Percentiles rank a stretch among this genome's conserved stretches.
Conservation (phyloP, 2,329 filamentous ascomycete genomes). For the Aspergillus terreus region DNA sequence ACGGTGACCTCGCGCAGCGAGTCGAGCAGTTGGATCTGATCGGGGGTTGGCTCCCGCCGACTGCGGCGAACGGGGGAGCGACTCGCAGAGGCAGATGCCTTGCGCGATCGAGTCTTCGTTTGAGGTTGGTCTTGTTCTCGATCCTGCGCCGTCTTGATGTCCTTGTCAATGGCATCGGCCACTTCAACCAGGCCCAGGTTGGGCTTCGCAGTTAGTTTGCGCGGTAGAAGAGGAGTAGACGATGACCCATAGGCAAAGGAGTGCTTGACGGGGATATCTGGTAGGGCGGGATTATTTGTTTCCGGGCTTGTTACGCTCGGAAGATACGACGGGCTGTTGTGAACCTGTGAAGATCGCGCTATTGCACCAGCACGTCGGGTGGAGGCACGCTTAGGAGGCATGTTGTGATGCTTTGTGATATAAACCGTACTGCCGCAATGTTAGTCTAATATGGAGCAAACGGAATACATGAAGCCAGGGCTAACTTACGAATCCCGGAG, state of each 20-base stretch:
- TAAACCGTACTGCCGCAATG: too few relatives aligned
- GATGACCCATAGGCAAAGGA: constrained; percentile 41
- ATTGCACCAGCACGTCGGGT: constrained; percentile 14
- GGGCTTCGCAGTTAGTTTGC: constrained; percentile 28
- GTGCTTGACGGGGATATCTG: constrained; percentile 35
- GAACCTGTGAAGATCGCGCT: constrained; percentile 2
- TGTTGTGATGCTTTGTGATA: constrained; percentile 2
- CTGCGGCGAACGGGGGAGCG: constrained; percentile 16
- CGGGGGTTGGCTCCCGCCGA: constrained; percentile 32
- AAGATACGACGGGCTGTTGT: constrained; percentile 8
- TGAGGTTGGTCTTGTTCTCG: constrained; percentile 19
- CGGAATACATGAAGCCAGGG: too few relatives aligned
- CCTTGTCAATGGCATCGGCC: constrained; percentile 31
- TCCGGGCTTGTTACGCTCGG: constrained; percentile 17
- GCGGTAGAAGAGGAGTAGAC: constrained; percentile 32
- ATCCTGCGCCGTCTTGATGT: constrained; percentile 20
- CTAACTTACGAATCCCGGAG: too few relatives aligned
- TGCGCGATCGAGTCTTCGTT: constrained; percentile 11
- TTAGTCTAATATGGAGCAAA: background rate
- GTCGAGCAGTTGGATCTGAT: constrained; percentile 29
- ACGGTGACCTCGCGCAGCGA: constrained; percentile 25
- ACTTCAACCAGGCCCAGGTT: constrained; percentile 29
- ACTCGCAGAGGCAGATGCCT: constrained; percentile 11
- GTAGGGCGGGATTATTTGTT: constrained; percentile 25
- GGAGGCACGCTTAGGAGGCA: constrained; percentile 24